phyloP scores from a whole-genome alignment of 1,284 basidiomycete genomes.

The Singerocomus rubriflavus region DNA sequence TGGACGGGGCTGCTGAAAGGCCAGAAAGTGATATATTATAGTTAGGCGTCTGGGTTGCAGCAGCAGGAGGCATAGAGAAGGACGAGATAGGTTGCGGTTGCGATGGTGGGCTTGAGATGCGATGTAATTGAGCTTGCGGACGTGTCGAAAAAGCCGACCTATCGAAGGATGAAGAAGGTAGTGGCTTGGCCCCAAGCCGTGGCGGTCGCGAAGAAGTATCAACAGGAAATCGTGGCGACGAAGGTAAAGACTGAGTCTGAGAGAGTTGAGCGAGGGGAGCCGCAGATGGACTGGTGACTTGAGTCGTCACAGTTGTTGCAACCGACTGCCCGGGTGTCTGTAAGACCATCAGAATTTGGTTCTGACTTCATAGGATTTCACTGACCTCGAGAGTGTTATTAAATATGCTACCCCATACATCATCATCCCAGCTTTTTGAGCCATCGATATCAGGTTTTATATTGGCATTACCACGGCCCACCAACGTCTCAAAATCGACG shows the following conservation, averaged over 20 bases:
- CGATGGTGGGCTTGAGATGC: constrained; percentile 17
- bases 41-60: constrained; percentile 43
- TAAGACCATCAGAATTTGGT: constrained; percentile 8
- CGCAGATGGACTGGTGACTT: constrained; percentile 10
- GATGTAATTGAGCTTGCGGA: constrained; percentile 21
- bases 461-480: constrained; percentile 50
- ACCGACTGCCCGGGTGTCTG: constrained; percentile 20
- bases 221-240: constrained; percentile 37
- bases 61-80: constrained; percentile 11
- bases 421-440: constrained; percentile 64
- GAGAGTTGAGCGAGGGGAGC: constrained; percentile 24
- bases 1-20: constrained; percentile 17
- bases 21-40: constrained; percentile 47
- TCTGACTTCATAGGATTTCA: not conserved
- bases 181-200: constrained; percentile 39
- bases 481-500: constrained; percentile 74
- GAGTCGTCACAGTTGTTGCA: constrained; percentile 13
- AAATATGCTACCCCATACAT: constrained; percentile 77
- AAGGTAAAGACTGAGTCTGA: constrained; percentile 40
- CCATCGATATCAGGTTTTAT: constrained; percentile 48
- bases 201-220: constrained; percentile 32
- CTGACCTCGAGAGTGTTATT: constrained; percentile 35
- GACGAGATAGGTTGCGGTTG: constrained; percentile 17
- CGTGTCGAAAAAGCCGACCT: constrained; percentile 29
- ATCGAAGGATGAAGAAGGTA: constrained; percentile 38